These are phyloP conservation scores for Pythium oligandrum DNA, from an alignment of 352 stramenopile genomes.

Conservation along the genomic window DNA sequence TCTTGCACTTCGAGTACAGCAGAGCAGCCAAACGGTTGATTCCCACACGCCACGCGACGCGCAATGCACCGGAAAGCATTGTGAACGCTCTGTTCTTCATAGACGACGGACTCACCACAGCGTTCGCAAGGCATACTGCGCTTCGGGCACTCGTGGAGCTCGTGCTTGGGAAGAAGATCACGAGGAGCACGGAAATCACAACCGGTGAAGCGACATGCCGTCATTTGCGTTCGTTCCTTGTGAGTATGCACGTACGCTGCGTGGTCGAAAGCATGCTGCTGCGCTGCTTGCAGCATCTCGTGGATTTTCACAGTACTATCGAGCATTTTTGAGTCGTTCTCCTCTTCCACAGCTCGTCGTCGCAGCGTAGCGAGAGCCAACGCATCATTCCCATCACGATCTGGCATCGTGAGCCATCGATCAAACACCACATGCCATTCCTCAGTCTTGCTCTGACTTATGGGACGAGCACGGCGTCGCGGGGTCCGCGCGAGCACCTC, in stretches of 20 bases:
- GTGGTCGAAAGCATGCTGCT: constrained; percentile 41
- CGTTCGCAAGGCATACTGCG: constrained; percentile 48
- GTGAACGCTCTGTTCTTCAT: constrained; percentile 31
- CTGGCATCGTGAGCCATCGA: constrained; percentile 25
- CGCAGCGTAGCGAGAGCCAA: constrained; percentile 26
- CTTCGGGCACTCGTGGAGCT: constrained; percentile 52
- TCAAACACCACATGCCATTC: constrained; percentile 66
- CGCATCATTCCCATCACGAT: constrained; percentile 28
- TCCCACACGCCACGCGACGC: constrained; percentile 40
- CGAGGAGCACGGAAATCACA: constrained; percentile 46
- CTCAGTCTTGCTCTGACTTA: constrained; percentile 7
- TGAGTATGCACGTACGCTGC: constrained; percentile 45
- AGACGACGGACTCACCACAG: constrained; percentile 30
- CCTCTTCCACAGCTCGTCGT: not conserved
- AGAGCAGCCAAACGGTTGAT: constrained; percentile 50
- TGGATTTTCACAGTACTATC: constrained; percentile 21
- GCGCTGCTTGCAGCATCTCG: constrained; percentile 26
- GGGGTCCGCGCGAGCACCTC: no score
- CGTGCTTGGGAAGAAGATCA: constrained; percentile 52
- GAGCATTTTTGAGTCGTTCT: not conserved
- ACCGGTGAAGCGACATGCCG: constrained; percentile 31
- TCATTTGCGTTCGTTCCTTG: constrained; percentile 32
- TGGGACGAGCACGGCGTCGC: not conserved
- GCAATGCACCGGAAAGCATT: constrained; percentile 25
- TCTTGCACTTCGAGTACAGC: constrained; percentile 33